These are phyloP conservation scores for Pleurotus djamor DNA, from an alignment of 768 basidiomycete species.

Conservation along the genomic window DNA sequence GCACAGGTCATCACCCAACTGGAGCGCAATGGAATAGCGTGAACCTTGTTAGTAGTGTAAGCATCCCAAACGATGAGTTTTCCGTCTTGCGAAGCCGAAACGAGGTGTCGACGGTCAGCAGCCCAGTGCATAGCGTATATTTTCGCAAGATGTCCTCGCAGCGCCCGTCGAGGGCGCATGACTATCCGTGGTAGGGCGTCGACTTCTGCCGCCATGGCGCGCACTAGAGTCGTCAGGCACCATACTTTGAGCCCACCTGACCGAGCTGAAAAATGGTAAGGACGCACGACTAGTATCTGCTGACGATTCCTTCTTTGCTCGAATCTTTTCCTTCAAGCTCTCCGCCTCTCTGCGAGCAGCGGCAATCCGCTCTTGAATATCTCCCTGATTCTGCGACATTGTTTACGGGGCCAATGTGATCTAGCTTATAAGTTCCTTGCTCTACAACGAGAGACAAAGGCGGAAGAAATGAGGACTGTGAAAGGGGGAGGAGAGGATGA, in stretches of 20 bases:
- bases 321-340: constrained; percentile 97
- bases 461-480: constrained; percentile 3
- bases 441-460: constrained; percentile 5
- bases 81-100: constrained; percentile 99
- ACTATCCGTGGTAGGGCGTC: constrained; percentile 95
- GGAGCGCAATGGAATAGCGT: constrained; percentile 95
- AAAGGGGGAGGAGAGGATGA: constrained; percentile 3
- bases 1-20: constrained; percentile 99
- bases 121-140: constrained; percentile 99
- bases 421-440: not conserved
- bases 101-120: constrained; percentile 93
- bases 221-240: constrained; percentile 52
- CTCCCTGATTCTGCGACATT: constrained; percentile 82
- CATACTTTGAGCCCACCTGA: constrained; percentile 9
- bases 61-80: constrained; percentile 99
- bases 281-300: constrained; percentile 96
- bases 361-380: constrained; percentile 91
- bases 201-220: constrained; percentile 97
- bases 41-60: constrained; percentile 99
- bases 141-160: constrained; percentile 97
- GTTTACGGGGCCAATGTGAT: constrained; percentile 10
- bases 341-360: constrained; percentile 97
- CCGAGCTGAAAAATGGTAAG: constrained; percentile 7
- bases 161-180: constrained; percentile 92
- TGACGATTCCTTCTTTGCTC: constrained; percentile 92